These are phyloP conservation scores for Pseudogymnoascus sp. DNA, from an alignment of 2,329 filamentous ascomycete genomes.

Conservation along the genomic window DNA sequence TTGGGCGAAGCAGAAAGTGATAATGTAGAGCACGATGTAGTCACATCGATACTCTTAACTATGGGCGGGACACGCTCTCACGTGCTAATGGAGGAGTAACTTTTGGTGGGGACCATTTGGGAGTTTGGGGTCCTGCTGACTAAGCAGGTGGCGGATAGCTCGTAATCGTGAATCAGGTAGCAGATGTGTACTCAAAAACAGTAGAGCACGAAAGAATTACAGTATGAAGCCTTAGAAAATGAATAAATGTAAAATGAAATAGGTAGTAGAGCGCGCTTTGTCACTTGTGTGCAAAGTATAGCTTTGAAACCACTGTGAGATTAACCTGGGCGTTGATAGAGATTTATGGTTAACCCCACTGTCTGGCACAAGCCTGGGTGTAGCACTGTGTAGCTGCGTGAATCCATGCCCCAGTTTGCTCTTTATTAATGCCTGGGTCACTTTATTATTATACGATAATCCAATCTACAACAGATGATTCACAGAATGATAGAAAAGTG, in stretches of 20 bases:
- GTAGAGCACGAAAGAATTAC: background rate
- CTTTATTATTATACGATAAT: background rate
- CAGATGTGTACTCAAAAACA: background rate
- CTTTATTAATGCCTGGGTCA: background rate
- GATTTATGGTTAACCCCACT: constrained; percentile 3
- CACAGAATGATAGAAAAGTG: background rate
- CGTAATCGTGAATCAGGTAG: background rate
- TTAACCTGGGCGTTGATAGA: background rate
- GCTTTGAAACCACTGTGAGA: background rate
- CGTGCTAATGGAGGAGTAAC: background rate
- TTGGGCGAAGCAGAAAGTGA: background rate
- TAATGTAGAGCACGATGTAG: background rate
- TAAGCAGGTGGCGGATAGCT: constrained; percentile 1
- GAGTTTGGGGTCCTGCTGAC: background rate
- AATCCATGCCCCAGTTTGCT: background rate
- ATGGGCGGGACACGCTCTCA: background rate
- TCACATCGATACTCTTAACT: background rate
- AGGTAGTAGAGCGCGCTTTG: background rate
- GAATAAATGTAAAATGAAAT: background rate
- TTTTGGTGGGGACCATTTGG: background rate
- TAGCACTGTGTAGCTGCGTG: background rate
- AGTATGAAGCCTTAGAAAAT: background rate
- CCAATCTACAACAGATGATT: background rate
- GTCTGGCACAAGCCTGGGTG: background rate
- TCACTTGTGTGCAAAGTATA: background rate